Conservation (phyloP, 2,329 filamentous ascomycete species). For the Aureobasidium uvarum region DNA sequence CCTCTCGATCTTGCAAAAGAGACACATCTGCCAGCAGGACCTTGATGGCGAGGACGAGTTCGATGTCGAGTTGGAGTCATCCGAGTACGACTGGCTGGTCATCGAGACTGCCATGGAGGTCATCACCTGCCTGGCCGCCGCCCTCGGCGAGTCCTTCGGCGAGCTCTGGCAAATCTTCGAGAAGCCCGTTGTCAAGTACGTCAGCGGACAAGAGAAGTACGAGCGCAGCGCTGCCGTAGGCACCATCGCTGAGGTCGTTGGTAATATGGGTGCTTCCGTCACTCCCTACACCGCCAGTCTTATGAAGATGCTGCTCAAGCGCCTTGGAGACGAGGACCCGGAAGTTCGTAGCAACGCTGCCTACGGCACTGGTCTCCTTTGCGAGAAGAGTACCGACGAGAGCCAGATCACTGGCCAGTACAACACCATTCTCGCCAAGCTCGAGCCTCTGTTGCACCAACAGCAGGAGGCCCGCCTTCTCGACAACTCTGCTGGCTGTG, state of each 20-base stretch:
- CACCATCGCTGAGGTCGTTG: constrained; percentile 85
- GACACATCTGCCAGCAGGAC: constrained; percentile 90
- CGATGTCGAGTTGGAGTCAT: constrained; percentile 68
- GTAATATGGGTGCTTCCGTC: constrained; percentile 76
- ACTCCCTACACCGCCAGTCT: constrained; percentile 76
- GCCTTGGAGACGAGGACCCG: constrained; percentile 81
- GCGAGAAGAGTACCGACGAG: constrained; percentile 73
- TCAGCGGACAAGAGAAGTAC: constrained; percentile 77
- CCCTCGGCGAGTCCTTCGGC: constrained; percentile 75
- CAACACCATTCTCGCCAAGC: constrained; percentile 73
- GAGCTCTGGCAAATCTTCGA: constrained; percentile 96
- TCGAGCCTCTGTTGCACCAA: constrained; percentile 74
- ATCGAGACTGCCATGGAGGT: constrained; percentile 94
- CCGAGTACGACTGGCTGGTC: constrained; percentile 96
- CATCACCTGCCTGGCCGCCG: constrained; percentile 76
- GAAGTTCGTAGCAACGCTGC: constrained; percentile 95
- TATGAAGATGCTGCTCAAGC: constrained; percentile 78
- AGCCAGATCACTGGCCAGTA: constrained; percentile 73
- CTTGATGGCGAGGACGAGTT: constrained; percentile 76
- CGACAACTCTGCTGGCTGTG: constrained; percentile 90
- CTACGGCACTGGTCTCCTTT: constrained; percentile 82
- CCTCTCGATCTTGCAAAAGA: constrained; percentile 77
- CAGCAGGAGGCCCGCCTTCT: constrained; percentile 77
- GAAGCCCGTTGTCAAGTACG: constrained; percentile 84
- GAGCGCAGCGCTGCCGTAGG: constrained; percentile 90